Conservation (phyloP, 495 filamentous ascomycete genomes). For the Talaromyces nanjingensis region DNA sequence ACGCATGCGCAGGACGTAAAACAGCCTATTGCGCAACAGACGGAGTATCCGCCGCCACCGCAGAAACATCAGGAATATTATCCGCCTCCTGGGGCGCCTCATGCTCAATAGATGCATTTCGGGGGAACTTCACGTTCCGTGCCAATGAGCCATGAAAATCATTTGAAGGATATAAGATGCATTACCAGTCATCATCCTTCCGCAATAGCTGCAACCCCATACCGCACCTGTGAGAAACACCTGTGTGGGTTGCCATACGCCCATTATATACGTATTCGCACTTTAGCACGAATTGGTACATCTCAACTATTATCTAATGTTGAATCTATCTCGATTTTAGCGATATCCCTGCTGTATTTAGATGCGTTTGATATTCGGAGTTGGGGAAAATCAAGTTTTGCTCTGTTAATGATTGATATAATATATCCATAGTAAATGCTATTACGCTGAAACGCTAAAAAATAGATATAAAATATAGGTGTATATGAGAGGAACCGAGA, state of each 20-base stretch:
- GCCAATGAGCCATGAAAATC: neutral
- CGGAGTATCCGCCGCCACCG: neutral
- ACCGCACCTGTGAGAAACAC: too few relatives aligned
- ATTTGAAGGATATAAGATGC: neutral
- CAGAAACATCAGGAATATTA: neutral
- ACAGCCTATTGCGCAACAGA: neutral
- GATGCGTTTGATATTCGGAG: neutral
- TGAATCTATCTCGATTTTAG: neutral
- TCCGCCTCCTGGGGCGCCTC: neutral
- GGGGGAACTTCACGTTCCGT: neutral
- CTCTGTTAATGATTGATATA: neutral
- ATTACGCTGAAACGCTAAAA: neutral
- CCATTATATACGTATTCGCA: neutral
- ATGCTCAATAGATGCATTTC: neutral
- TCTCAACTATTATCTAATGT: neutral
- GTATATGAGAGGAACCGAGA: neutral
- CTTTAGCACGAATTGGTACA: neutral
- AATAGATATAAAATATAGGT: neutral
- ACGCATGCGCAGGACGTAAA: neutral
- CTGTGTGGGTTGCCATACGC: neutral
- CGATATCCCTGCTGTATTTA: constrained; percentile 2
- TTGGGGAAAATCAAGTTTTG: neutral
- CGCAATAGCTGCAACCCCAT: neutral
- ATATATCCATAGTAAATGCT: neutral
- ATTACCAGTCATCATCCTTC: neutral